Conservation (phyloP, 805 yeast species). For the Metschnikowia amazonensis region DNA sequence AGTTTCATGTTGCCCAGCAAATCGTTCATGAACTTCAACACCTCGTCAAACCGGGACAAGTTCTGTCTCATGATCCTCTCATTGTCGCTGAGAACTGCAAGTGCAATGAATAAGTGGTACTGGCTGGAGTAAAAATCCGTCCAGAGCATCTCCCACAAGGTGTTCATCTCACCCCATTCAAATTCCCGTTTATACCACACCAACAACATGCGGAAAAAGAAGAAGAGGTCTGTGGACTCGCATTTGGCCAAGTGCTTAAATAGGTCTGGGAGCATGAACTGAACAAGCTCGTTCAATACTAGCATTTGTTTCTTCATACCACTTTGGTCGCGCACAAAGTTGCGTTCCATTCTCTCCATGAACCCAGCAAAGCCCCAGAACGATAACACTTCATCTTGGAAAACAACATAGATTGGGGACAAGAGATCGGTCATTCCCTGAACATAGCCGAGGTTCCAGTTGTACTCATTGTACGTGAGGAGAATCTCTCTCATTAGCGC, state of each 20-base stretch:
- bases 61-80: constrained; percentile 73
- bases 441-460: constrained; percentile 83
- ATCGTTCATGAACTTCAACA: constrained; percentile 89
- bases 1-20: constrained; percentile 71
- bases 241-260: constrained; percentile 81
- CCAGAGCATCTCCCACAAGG: constrained; percentile 91
- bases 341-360: constrained; percentile 94
- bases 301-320: constrained; percentile 91
- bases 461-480: constrained; percentile 80
- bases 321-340: constrained; percentile 84
- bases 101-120: constrained; percentile 80
- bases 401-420: constrained; percentile 71
- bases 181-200: constrained; percentile 96
- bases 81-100: constrained; percentile 86
- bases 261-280: constrained; percentile 81
- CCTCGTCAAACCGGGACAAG: constrained; percentile 80
- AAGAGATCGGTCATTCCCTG: constrained; percentile 97
- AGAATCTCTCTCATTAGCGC: constrained; percentile 70
- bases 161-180: constrained; percentile 67
- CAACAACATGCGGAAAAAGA: constrained; percentile 89
- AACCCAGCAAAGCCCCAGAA: constrained; percentile 87
- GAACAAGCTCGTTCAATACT: constrained; percentile 79
- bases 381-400: constrained; percentile 68
- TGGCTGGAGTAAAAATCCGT: constrained; percentile 85
- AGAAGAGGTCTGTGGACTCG: constrained; percentile 85